Percentiles rank a stretch among this genome's conserved stretches.
Evolutionary conservation across 805 yeast genomes (phyloP).

Genomic region (Tetrapisispora fleetii): DNA sequence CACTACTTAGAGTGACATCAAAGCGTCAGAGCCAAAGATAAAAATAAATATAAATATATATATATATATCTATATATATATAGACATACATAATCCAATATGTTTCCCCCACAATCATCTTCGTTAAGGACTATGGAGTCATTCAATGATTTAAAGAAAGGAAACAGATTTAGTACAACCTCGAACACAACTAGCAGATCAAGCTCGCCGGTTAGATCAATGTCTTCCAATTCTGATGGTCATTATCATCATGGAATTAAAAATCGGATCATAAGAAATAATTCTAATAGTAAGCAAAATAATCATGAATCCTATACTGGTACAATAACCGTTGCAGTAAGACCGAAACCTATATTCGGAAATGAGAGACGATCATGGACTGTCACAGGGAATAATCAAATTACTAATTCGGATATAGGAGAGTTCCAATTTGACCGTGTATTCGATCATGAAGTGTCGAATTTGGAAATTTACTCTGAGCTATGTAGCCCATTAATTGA

Average conservation of each 20-base stretch:
- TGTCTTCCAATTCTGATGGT: conserved; percentile 2
- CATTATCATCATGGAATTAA: not conserved
- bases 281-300: not conserved
- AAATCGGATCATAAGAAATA: not conserved
- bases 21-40: too few species aligned
- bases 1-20: too few species aligned
- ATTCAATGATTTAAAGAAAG: conserved; percentile 8
- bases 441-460: conserved; percentile 46
- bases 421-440: conserved; percentile 73
- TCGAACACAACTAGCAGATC: conserved; percentile 3
- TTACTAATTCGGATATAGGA: conserved; percentile 52
- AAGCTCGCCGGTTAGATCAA: conserved; percentile 3
- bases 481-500: conserved; percentile 45
- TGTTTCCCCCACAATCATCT: conserved; percentile 14
- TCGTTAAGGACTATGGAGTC: conserved; percentile 14
- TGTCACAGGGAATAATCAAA: conserved; percentile 19
- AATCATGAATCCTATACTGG: conserved; percentile 42
- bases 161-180: conserved; percentile 3
- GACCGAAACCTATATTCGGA: conserved; percentile 56
- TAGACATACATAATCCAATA: not conserved
- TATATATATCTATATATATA: too few species aligned
- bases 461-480: conserved; percentile 49
- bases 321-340: conserved; percentile 61
- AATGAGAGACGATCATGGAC: conserved; percentile 25
- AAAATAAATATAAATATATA: too few species aligned